Conservation (phyloP, 164 flowering plant species). For the Aristolochia fimbriata region DNA sequence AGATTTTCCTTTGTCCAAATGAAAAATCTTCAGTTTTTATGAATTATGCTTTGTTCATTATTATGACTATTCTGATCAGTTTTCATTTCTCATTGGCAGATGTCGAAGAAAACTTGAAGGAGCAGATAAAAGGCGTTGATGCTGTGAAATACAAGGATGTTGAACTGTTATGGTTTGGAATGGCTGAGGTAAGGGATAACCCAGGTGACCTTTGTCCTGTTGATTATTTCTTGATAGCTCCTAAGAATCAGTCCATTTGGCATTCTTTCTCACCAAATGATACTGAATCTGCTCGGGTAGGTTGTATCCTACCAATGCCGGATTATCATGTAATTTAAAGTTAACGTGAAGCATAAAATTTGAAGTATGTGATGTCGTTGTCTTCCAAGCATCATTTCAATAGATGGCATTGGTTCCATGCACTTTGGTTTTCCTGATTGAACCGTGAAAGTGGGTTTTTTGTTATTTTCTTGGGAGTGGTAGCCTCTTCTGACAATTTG, state of each 20-base stretch:
- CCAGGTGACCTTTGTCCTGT: no score
- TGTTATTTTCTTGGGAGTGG: no score
- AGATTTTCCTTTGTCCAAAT: no score
- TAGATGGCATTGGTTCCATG: no score
- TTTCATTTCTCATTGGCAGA: conserved; percentile 24
- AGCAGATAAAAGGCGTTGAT: conserved; percentile 66
- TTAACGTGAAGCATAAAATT: no score
- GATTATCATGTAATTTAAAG: no score
- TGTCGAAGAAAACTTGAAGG: conserved; percentile 44
- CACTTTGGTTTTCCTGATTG: no score
- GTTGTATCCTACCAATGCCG: no score
- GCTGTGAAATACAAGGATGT: conserved; percentile 67
- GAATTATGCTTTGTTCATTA: background rate
- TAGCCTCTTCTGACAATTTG: no score
- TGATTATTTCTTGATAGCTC: background rate
- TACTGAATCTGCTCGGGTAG: background rate
- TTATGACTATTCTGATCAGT: background rate
- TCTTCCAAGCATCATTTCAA: no score
- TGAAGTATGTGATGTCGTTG: no score
- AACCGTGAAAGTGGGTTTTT: no score
- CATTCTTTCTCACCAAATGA: background rate
- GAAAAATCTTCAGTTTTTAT: background rate
- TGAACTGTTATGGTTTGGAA: conserved; percentile 60
- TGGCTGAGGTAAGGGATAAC: conserved; percentile 70
- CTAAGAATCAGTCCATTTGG: background rate